A percentile compares a stretch with the other conserved stretches of the same genome.
These are phyloP conservation scores for Medicago lupulina DNA, from an alignment of 306 rosid genomes.

Conservation along the genomic window DNA sequence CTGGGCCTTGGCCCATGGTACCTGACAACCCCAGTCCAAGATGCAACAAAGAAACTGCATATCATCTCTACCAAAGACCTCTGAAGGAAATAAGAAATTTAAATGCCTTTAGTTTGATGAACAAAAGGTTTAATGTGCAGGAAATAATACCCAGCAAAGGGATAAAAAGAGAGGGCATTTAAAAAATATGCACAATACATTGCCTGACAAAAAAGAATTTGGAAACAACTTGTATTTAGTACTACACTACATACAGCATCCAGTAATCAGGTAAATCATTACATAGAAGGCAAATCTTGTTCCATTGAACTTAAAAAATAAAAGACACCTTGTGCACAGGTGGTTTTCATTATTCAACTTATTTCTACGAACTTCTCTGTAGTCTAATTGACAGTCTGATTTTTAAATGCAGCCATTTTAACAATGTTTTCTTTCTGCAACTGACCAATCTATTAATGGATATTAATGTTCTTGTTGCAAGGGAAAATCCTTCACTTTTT, in stretches of 20 bases:
- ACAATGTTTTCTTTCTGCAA: conserved; percentile 11
- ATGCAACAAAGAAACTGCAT: conserved; percentile 97
- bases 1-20: conserved; percentile 98
- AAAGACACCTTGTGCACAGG: neutral
- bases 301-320: neutral
- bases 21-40: conserved; percentile 99
- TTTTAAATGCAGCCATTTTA: conserved; percentile 29
- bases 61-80: conserved; percentile 92
- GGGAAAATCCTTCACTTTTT: conserved; percentile 9
- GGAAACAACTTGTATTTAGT: conserved; percentile 13
- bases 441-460: neutral
- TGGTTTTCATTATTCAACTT: conserved; percentile 6
- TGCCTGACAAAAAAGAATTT: neutral
- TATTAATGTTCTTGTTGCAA: conserved; percentile 19
- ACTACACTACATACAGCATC: conserved; percentile 29
- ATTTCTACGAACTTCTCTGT: conserved; percentile 1
- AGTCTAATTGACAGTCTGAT: conserved; percentile 11
- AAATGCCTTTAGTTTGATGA: conserved; percentile 19
- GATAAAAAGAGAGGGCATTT: neutral
- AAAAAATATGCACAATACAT: conserved; percentile 1
- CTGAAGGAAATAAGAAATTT: conserved; percentile 53
- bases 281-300: conserved; percentile 22
- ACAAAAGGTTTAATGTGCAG: conserved; percentile 7
- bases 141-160: conserved; percentile 26
- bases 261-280: conserved; percentile 16